Percentiles rank a stretch among this genome's conserved stretches.
Conservation (phyloP, 257 asterid species). For the Penstemon davidsonii region DNA sequence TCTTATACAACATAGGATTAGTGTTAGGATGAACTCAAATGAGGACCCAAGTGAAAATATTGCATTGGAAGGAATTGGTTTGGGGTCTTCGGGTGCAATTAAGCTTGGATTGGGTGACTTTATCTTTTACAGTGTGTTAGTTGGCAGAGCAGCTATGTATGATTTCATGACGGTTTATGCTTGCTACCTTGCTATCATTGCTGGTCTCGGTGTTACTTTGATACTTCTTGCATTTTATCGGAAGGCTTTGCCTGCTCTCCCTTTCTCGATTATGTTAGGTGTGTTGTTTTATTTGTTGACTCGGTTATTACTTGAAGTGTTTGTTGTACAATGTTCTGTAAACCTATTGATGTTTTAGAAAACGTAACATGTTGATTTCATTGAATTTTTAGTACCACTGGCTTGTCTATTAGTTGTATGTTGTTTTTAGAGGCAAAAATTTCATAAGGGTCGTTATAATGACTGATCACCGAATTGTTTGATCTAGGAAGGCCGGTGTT, state of each 20-base stretch:
- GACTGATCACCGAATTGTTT: no score
- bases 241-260: constrained; percentile 97
- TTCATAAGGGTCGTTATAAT: no score
- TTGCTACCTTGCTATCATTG: constrained; percentile 89
- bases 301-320: constrained; percentile 75
- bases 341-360: constrained; percentile 86
- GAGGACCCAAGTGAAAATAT: constrained; percentile 50
- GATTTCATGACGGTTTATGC: constrained; percentile 96
- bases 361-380: background rate
- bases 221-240: constrained; percentile 81
- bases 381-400: no score
- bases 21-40: constrained; percentile 45
- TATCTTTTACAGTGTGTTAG: constrained; percentile 91
- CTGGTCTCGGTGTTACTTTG: constrained; percentile 89
- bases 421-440: no score
- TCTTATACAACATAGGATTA: constrained; percentile 58
- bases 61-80: constrained; percentile 79
- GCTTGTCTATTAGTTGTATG: no score
- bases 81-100: constrained; percentile 92
- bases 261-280: constrained; percentile 80
- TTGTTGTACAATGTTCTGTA: constrained; percentile 80
- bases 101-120: constrained; percentile 96
- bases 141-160: constrained; percentile 96
- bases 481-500: no score
- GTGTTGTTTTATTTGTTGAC: constrained; percentile 83